A percentile compares a stretch with the other conserved stretches of the same genome.
phyloP scores from a whole-genome alignment of 2,329 filamentous ascomycete genomes.

The Lasiodiplodia theobromae region DNA sequence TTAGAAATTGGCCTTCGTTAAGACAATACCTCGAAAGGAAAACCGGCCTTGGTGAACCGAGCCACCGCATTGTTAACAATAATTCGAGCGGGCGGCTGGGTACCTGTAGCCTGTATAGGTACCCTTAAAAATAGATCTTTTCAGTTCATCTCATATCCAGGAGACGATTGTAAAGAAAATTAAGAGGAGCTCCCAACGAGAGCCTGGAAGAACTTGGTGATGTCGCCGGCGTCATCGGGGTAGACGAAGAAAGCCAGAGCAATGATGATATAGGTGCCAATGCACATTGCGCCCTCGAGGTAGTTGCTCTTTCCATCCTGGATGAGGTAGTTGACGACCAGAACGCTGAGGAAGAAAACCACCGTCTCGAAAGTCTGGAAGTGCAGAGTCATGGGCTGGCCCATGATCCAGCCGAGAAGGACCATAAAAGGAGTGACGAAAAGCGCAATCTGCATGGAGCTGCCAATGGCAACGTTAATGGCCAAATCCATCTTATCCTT shows the following conservation, averaged over 20 bases:
- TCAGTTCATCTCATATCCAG: neutral
- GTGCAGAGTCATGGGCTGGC: slow-evolving; percentile 69
- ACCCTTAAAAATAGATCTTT: neutral
- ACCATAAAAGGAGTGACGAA: slow-evolving; percentile 66
- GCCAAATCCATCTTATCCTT: slow-evolving; percentile 66
- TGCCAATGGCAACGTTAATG: slow-evolving; percentile 63
- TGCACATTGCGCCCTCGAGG: slow-evolving; percentile 74
- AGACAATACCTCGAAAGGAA: slow-evolving; percentile 19
- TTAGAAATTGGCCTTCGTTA: slow-evolving; percentile 3
- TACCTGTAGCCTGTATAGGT: neutral
- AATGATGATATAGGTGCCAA: slow-evolving; percentile 65
- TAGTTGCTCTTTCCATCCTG: slow-evolving; percentile 87
- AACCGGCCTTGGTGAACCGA: neutral
- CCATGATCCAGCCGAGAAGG: slow-evolving; percentile 63
- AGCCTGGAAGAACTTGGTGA: slow-evolving; percentile 31
- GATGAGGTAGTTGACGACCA: slow-evolving; percentile 88
- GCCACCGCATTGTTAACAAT: slow-evolving; percentile 8
- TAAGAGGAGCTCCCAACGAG: neutral
- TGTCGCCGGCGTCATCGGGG: slow-evolving; percentile 57
- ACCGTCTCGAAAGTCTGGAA: slow-evolving; percentile 91
- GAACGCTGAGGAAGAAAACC: slow-evolving; percentile 80
- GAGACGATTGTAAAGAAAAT: neutral
- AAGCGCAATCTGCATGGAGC: slow-evolving; percentile 63
- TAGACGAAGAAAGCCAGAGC: slow-evolving; percentile 68
- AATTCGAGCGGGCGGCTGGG: neutral